Conservation (phyloP, 208 protist species). For the Wallacemonas collosoma region DNA sequence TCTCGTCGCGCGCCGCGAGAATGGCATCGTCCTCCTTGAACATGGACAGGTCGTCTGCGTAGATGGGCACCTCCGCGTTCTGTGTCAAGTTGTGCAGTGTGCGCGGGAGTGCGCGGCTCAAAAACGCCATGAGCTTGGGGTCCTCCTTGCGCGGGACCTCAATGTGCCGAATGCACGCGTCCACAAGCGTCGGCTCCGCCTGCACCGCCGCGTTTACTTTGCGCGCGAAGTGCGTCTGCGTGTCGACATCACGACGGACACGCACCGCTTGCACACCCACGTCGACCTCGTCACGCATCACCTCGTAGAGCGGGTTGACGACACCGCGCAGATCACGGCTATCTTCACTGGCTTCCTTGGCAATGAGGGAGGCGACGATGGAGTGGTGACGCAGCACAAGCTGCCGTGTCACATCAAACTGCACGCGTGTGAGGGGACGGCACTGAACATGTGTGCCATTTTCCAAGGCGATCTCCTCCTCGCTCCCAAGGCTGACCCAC, state of each 20-base stretch:
- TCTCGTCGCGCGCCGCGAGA: slow-evolving; percentile 77
- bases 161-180: slow-evolving; percentile 76
- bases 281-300: slow-evolving; percentile 73
- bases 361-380: slow-evolving; percentile 43
- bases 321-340: slow-evolving; percentile 77
- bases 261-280: slow-evolving; percentile 79
- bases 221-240: slow-evolving; percentile 82
- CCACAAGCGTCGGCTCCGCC: slow-evolving; percentile 77
- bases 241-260: slow-evolving; percentile 18
- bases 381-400: slow-evolving; percentile 61
- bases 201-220: slow-evolving; percentile 81
- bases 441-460: slow-evolving; percentile 44
- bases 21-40: slow-evolving; percentile 91
- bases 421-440: slow-evolving; percentile 62
- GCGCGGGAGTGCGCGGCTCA: slow-evolving; percentile 79
- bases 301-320: slow-evolving; percentile 64
- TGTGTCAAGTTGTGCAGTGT: slow-evolving; percentile 83
- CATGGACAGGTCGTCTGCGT: slow-evolving; percentile 80
- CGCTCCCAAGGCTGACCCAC: slow-evolving; percentile 81
- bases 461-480: slow-evolving; percentile 76
- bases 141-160: slow-evolving; percentile 52
- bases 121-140: slow-evolving; percentile 65
- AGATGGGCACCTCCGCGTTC: slow-evolving; percentile 86
- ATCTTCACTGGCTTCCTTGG: slow-evolving; percentile 89
- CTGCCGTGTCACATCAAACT: slow-evolving; percentile 70